Evolutionary conservation across 1,139 yeast genomes (phyloP), one percentile per base, ranked within the genome.

Genomic region (Hyphopichia khmerensis): DNA sequence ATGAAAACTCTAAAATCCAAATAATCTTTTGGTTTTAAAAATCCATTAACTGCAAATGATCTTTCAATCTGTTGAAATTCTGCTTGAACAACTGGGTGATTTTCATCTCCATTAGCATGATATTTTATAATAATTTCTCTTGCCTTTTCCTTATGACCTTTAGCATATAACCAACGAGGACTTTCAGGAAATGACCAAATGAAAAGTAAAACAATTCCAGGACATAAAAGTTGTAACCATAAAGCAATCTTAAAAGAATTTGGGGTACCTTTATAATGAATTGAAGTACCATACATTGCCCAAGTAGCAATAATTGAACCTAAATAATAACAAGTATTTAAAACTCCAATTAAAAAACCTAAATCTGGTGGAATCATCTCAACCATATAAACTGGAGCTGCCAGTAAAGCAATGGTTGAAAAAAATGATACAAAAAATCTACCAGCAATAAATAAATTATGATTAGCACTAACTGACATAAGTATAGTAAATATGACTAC

Each of bases 101-200:
- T 29, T 9, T 7, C 35, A 30, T 29, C 37, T 10, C 37, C 36
- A 21, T 34, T 34, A 17, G 30, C 38, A 15, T 39, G 38, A 29
- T 21, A 31, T 16, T 37, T 37, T 17, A 31, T 16, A 23, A 37
- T 49, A 4, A 62, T 53, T 4, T 33, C 38, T 30, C 53, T 48
- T 2, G 85, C 83, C 17, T 64, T 60, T 2, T 63, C 64, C 14
- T 60, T 48, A 26, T 67, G 55, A 4, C 69, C 71, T 24, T 63
- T 62, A 15, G 70, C 59, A 10, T 79, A 65, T 31, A 78, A 61
- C 69, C 72, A 80, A 42, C 86, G 64, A 2, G 87, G 87, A 3
- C 83, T 75, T 52, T 82, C 87, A 1, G 87, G 86, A 19, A 80
- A 67, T 44, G 73, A 65, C 36, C 63, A 66, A 19, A 38, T 33